phyloP scores from a whole-genome alignment of 139 green algal genomes.

The Chlorella sp. region DNA sequence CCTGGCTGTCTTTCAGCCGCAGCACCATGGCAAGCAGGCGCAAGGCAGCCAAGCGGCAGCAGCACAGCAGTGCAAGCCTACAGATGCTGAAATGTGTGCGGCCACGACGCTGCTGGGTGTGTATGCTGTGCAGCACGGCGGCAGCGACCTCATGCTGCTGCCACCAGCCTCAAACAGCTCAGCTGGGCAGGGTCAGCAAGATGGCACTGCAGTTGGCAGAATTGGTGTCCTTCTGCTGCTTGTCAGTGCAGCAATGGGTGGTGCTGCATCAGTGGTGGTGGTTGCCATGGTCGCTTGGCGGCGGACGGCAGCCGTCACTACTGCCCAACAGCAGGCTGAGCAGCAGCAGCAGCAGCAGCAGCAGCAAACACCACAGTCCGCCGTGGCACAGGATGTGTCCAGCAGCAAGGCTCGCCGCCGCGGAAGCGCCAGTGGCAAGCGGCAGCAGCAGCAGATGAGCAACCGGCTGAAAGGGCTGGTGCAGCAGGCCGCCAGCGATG shows the following conservation, averaged over 20 bases:
- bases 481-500: not conserved
- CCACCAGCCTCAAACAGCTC: not conserved
- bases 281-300: not conserved
- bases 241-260: not conserved
- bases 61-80: constrained; percentile 19
- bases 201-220: not conserved
- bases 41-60: not conserved
- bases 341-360: constrained; percentile 9
- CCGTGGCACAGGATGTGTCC: not conserved
- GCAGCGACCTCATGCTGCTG: not conserved
- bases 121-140: constrained; percentile 2
- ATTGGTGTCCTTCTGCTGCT: not conserved
- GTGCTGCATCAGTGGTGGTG: not conserved
- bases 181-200: not conserved
- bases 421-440: constrained; percentile 17
- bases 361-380: not conserved
- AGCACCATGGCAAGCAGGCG: not conserved
- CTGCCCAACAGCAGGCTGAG: not conserved
- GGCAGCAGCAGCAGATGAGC: constrained; percentile 17
- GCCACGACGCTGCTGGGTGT: not conserved
- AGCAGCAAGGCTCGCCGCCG: not conserved
- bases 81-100: not conserved
- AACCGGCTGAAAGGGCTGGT: constrained; percentile 10
- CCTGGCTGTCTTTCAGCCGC: not conserved
- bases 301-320: not conserved